phyloP scores from a whole-genome alignment of 768 basidiomycete genomes.

The Phlegmacium glaucopus region DNA sequence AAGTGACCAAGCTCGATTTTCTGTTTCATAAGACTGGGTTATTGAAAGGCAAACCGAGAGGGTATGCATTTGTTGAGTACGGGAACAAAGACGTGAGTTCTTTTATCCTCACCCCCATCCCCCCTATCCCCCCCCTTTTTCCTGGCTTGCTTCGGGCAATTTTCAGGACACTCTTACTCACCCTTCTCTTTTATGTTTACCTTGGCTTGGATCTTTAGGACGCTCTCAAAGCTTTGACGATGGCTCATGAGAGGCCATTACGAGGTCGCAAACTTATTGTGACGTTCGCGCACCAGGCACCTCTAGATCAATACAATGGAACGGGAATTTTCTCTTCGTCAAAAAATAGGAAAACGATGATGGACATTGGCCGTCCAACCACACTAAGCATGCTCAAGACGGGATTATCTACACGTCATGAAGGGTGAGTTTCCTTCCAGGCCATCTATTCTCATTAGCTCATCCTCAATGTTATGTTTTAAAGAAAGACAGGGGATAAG shows the following conservation, averaged over 20 bases:
- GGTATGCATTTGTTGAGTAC: constrained; percentile 94
- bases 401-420: constrained; percentile 47
- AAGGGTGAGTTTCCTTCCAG: constrained; percentile 35
- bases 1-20: constrained; percentile 89
- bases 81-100: constrained; percentile 71
- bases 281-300: constrained; percentile 89
- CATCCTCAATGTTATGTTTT: constrained; percentile 6
- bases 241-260: constrained; percentile 74
- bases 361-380: constrained; percentile 70
- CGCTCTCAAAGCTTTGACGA: constrained; percentile 70
- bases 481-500: constrained; percentile 72
- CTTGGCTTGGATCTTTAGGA: constrained; percentile 52
- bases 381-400: constrained; percentile 87
- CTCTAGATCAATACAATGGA: constrained; percentile 35
- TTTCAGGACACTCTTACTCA: constrained; percentile 32
- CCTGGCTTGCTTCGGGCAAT: constrained; percentile 7
- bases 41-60: constrained; percentile 87
- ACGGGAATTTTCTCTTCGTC: constrained; percentile 14
- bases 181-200: constrained; percentile 27
- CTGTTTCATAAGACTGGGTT: constrained; percentile 93
- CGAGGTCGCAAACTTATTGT: constrained; percentile 87
- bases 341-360: constrained; percentile 39
- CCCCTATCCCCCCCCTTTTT: constrained; percentile 14
- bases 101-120: constrained; percentile 9
- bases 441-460: not conserved